Conservation (phyloP, 2,329 filamentous ascomycete species). For the Saccharata proteae region DNA sequence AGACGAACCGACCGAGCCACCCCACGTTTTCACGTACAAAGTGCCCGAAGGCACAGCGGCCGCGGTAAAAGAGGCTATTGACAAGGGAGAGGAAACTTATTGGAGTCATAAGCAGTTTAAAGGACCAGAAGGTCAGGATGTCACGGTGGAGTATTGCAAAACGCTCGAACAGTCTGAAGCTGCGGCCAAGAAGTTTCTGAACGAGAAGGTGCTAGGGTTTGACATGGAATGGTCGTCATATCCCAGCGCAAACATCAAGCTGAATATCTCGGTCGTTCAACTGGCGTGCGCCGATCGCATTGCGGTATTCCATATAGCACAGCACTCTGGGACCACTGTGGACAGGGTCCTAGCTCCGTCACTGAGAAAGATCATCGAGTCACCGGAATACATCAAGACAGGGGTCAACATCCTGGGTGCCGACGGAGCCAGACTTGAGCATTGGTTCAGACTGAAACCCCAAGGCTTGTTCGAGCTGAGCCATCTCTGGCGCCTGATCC, state of each 20-base stretch:
- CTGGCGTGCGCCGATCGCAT: constrained; percentile 66
- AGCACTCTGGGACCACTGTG: constrained; percentile 30
- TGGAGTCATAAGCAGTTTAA: constrained; percentile 62
- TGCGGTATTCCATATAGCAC: constrained; percentile 68
- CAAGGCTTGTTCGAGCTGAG: constrained; percentile 68
- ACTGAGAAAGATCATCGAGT: constrained; percentile 61
- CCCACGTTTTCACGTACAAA: constrained; percentile 1
- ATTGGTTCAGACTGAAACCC: constrained; percentile 51
- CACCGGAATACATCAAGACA: constrained; percentile 55
- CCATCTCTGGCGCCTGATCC: constrained; percentile 68
- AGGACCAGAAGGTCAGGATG: constrained; percentile 36
- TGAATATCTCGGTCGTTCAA: constrained; percentile 72
- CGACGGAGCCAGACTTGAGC: constrained; percentile 52
- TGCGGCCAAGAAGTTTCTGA: constrained; percentile 52
- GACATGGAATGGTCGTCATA: constrained; percentile 71
- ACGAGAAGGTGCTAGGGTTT: constrained; percentile 66
- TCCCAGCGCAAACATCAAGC: constrained; percentile 40
- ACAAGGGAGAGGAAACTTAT: constrained; percentile 22
- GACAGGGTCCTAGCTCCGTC: constrained; percentile 56
- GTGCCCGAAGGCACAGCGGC: constrained; percentile 1
- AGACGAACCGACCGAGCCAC: constrained; percentile 2
- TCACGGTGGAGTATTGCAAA: constrained; percentile 68
- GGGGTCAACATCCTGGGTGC: constrained; percentile 61
- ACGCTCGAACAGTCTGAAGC: constrained; percentile 55
- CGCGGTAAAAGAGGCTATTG: neutral